Percentiles rank a stretch among this genome's conserved stretches.
Evolutionary conservation across 2,329 filamentous ascomycete species (phyloP).

Genomic region (Aspergillus vadensis): DNA sequence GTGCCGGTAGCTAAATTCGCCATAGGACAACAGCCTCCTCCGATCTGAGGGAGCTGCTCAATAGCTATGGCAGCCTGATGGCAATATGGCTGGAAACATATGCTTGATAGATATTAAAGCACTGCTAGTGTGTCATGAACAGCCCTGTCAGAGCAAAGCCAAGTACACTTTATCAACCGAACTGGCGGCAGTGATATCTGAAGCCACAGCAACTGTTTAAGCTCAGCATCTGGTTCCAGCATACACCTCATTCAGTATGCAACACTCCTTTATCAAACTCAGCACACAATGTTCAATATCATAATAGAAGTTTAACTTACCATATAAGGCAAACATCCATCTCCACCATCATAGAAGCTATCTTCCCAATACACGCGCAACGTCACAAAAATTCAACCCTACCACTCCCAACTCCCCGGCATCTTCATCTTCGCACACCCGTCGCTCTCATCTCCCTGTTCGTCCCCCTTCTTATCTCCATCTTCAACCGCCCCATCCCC

Average conservation of each 20-base stretch:
- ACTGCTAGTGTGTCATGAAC: no score
- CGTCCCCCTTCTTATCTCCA: neutral
- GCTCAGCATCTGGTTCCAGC: no score
- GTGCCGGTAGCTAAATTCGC: conserved; percentile 29
- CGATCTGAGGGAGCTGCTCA: no score
- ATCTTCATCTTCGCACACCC: conserved; percentile 19
- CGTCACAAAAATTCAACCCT: neutral
- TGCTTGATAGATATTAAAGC: no score
- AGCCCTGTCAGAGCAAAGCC: no score
- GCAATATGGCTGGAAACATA: no score
- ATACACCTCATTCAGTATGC: neutral
- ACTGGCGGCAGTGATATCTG: no score
- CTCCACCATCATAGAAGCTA: neutral
- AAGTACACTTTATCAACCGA: no score
- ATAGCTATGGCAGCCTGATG: no score
- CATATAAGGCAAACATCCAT: neutral
- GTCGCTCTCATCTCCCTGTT: conserved; percentile 1
- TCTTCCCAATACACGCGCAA: neutral
- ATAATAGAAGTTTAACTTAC: neutral
- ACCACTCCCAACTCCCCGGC: conserved; percentile 28
- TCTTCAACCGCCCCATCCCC: conserved; percentile 24
- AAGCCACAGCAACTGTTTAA: no score
- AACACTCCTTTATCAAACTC: neutral
- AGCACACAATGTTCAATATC: neutral
- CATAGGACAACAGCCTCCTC: no score